Conservation (phyloP, 2,329 filamentous ascomycete species). For the Neopestalotiopsis sp. region DNA sequence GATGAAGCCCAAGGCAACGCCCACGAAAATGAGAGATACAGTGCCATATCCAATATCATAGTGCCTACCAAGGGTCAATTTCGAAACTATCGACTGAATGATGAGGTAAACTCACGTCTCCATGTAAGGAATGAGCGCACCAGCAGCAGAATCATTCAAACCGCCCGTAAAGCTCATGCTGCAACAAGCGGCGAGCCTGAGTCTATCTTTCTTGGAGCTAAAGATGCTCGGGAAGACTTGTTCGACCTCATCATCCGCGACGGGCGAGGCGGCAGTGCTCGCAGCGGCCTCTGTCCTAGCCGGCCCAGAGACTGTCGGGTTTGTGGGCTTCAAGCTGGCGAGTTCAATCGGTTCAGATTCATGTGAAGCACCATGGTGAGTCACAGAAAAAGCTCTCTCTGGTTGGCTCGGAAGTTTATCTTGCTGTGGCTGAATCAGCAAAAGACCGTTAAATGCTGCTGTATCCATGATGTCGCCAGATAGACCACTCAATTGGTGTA, state of each 20-base stretch:
- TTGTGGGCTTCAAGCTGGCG: slow-evolving; percentile 23
- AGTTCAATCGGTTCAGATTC: slow-evolving; percentile 35
- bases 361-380: background rate
- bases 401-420: slow-evolving; percentile 7
- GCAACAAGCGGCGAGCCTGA: slow-evolving; percentile 67
- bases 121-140: slow-evolving; percentile 82
- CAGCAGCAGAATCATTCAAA: slow-evolving; percentile 75
- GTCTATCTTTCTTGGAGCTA: slow-evolving; percentile 71
- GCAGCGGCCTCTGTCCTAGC: slow-evolving; percentile 50
- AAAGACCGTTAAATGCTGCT: background rate
- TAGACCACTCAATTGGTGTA: too few relatives aligned
- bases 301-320: background rate
- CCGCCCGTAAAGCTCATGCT: slow-evolving; percentile 72
- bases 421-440: slow-evolving; percentile 2
- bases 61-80: slow-evolving; percentile 43
- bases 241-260: slow-evolving; percentile 39
- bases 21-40: slow-evolving; percentile 82
- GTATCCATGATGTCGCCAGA: slow-evolving; percentile 1
- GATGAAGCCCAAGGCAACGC: slow-evolving; percentile 79
- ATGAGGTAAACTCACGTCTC: slow-evolving; percentile 53
- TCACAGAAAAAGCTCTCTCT: slow-evolving; percentile 1
- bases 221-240: slow-evolving; percentile 61
- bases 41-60: slow-evolving; percentile 79
- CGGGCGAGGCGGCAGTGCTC: slow-evolving; percentile 46
- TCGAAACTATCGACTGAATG: slow-evolving; percentile 17